Conservation (phyloP, 345 rosid genomes). For the Microcos paniculata region DNA sequence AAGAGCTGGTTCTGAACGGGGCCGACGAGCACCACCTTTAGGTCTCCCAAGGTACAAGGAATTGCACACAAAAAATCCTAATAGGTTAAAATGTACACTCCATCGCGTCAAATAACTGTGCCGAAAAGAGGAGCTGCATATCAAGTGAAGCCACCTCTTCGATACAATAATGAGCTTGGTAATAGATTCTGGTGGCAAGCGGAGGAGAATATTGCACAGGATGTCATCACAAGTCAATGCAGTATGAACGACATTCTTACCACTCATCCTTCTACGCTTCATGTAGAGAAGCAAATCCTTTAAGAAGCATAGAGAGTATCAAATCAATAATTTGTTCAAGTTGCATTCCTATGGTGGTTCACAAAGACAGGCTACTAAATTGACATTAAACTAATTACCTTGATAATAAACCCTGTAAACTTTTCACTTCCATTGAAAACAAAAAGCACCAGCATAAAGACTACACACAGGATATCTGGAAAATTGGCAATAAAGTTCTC, state of each 20-base stretch:
- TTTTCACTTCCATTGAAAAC: neutral
- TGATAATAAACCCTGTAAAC: neutral
- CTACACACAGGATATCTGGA: neutral
- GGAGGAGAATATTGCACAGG: slow-evolving; percentile 46
- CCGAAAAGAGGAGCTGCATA: slow-evolving; percentile 47
- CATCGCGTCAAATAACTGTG: slow-evolving; percentile 40
- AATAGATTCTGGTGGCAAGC: slow-evolving; percentile 49
- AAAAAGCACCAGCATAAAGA: neutral
- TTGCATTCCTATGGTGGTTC: neutral
- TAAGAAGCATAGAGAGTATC: neutral
- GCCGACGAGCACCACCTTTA: slow-evolving; percentile 34
- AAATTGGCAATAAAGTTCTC: neutral
- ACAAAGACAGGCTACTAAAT: neutral
- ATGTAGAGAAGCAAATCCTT: slow-evolving; percentile 10
- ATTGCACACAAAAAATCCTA: slow-evolving; percentile 60
- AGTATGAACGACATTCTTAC: slow-evolving; percentile 23
- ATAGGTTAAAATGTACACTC: slow-evolving; percentile 41
- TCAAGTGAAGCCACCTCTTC: slow-evolving; percentile 58
- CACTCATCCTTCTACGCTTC: slow-evolving; percentile 17
- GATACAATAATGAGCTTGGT: slow-evolving; percentile 45
- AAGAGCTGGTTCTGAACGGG: slow-evolving; percentile 52
- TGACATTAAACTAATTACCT: neutral
- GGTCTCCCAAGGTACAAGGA: slow-evolving; percentile 49
- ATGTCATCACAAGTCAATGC: slow-evolving; percentile 50
- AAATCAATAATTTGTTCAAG: neutral